A percentile compares a stretch with the other conserved stretches of the same genome.
These are phyloP conservation scores for Colletotrichum siamense DNA, from an alignment of 2,329 filamentous ascomycete species.

Conservation along the genomic window DNA sequence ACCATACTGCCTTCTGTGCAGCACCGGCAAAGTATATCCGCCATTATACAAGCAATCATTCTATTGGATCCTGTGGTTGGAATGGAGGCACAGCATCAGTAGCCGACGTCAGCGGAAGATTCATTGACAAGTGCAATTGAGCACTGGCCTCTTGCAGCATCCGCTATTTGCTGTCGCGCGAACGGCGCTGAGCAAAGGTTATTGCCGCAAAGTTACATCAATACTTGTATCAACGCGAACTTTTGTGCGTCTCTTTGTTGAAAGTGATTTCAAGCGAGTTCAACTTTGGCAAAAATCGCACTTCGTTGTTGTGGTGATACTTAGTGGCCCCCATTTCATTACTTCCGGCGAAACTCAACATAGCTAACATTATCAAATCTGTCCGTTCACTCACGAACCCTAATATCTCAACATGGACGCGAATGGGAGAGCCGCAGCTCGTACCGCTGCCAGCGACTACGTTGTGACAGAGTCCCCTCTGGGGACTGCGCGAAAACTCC, in stretches of 20 bases:
- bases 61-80: background rate
- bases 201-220: background rate
- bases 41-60: background rate
- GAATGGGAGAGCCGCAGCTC: background rate
- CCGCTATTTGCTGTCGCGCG: background rate
- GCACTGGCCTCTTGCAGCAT: background rate
- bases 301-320: background rate
- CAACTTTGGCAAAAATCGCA: background rate
- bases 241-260: background rate
- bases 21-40: background rate
- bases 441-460: background rate
- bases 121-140: background rate
- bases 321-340: fast-evolving
- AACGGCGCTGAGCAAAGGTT: background rate
- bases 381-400: background rate
- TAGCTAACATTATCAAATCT: background rate
- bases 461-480: background rate
- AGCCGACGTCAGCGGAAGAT: background rate
- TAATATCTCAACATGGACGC: background rate
- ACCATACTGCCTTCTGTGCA: background rate
- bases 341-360: background rate
- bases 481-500: background rate
- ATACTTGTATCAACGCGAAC: background rate
- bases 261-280: no score
- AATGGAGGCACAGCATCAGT: background rate